A percentile compares a stretch with the other conserved stretches of the same genome.
phyloP scores from a whole-genome alignment of 2,329 filamentous ascomycete genomes.

The Gaeumannomyces sp. region DNA sequence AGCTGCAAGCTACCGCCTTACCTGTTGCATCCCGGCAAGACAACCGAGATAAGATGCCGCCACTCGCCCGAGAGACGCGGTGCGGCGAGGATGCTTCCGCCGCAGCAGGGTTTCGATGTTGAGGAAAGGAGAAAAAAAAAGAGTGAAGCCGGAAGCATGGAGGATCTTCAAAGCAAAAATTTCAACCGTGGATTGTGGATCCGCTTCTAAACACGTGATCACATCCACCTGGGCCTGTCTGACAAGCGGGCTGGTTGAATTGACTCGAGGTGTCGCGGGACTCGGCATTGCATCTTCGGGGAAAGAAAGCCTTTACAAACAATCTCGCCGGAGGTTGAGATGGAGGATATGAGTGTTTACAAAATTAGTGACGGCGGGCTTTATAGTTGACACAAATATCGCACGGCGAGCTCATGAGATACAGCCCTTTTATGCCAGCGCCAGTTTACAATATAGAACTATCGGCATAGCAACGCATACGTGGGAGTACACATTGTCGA shows the following conservation, averaged over 20 bases:
- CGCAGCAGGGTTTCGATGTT: neutral
- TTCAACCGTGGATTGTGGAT: neutral
- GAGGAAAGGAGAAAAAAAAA: neutral
- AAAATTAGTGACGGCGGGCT: too few relatives aligned
- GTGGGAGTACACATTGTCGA: too few relatives aligned
- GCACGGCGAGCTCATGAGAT: too few relatives aligned
- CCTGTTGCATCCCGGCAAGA: neutral
- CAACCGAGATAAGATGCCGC: too few relatives aligned
- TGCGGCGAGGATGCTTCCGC: neutral
- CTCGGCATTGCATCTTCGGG: neutral
- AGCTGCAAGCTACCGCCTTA: neutral
- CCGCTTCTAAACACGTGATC: neutral
- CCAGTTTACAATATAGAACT: too few relatives aligned
- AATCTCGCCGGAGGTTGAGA: neutral
- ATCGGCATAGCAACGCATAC: too few relatives aligned
- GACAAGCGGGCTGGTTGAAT: neutral
- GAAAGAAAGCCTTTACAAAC: neutral
- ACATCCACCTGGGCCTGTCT: neutral
- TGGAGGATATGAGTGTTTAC: too few relatives aligned
- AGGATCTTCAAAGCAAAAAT: neutral
- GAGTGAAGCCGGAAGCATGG: neutral
- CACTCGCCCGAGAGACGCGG: neutral
- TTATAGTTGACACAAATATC: too few relatives aligned
- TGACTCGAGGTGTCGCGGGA: neutral
- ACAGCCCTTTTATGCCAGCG: too few relatives aligned